Evolutionary conservation across 768 basidiomycete genomes (phyloP).

Genomic region (Clathrus columnatus): DNA sequence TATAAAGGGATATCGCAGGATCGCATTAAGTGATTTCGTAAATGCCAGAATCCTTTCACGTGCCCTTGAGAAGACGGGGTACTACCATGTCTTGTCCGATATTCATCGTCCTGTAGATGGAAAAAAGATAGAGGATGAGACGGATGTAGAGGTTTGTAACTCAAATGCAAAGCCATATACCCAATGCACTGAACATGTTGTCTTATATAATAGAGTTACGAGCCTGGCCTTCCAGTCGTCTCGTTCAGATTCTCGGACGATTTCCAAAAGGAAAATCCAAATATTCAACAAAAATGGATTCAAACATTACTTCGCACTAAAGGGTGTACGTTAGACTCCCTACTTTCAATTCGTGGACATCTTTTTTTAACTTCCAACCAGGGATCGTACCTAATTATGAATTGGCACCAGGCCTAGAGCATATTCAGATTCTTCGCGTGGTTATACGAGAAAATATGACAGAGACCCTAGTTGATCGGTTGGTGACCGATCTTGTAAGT

Average conservation of each 20-base stretch:
- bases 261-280: constrained; percentile 43
- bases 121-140: constrained; percentile 33
- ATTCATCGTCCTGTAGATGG: constrained; percentile 37
- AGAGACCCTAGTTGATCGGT: constrained; percentile 49
- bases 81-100: constrained; percentile 44
- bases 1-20: constrained; percentile 33
- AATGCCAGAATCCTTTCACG: constrained; percentile 61
- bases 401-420: constrained; percentile 42
- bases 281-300: constrained; percentile 51
- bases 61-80: constrained; percentile 50
- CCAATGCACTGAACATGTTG: not conserved
- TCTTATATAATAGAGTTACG: constrained; percentile 29
- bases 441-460: constrained; percentile 50
- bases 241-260: constrained; percentile 47
- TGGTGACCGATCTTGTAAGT: constrained; percentile 62
- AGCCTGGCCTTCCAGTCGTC: constrained; percentile 44
- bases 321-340: constrained; percentile 18
- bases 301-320: constrained; percentile 28
- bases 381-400: constrained; percentile 56
- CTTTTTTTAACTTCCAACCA: not conserved
- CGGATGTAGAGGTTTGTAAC: constrained; percentile 45
- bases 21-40: constrained; percentile 40
- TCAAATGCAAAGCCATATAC: constrained; percentile 20
- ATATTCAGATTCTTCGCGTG: constrained; percentile 51
- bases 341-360: not conserved